A percentile compares a stretch with the other conserved stretches of the same genome.
phyloP scores from a whole-genome alignment of 2,329 filamentous ascomycete species.

The Exophiala bonariae region DNA sequence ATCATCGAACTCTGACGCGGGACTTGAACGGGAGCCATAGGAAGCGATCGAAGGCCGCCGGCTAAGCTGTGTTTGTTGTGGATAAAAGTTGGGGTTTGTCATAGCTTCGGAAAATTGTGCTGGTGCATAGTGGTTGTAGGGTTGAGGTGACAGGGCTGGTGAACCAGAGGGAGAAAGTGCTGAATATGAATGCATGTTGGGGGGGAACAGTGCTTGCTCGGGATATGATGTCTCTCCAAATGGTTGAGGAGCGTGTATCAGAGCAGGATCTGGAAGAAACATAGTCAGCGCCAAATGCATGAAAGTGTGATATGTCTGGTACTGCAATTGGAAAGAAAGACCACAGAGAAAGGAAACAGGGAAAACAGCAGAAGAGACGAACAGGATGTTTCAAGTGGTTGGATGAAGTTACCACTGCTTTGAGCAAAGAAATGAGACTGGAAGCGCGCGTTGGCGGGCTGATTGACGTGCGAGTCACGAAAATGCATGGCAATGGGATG shows the following conservation, averaged over 20 bases:
- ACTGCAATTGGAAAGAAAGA: constrained; percentile 3
- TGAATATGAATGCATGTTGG: constrained; percentile 26
- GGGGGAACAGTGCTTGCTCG: constrained; percentile 32
- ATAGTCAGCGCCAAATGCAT: constrained; percentile 18
- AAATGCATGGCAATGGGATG: constrained; percentile 1
- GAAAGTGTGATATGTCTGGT: neutral
- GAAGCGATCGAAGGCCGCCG: constrained; percentile 62
- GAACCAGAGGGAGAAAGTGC: constrained; percentile 37
- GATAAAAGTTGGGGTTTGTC: constrained; percentile 27
- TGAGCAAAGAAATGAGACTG: constrained; percentile 53
- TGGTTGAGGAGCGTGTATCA: constrained; percentile 19
- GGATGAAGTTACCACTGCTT: constrained; percentile 54
- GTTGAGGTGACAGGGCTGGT: constrained; percentile 32
- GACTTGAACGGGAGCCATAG: constrained; percentile 61
- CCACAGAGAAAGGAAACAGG: constrained; percentile 15
- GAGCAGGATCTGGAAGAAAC: constrained; percentile 21
- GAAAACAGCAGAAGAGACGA: constrained; percentile 41
- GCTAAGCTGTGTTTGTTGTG: constrained; percentile 28
- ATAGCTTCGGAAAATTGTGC: constrained; percentile 29
- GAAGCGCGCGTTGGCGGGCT: constrained; percentile 11
- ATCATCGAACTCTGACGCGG: constrained; percentile 59
- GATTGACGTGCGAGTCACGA: constrained; percentile 6
- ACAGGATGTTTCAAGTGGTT: constrained; percentile 55
- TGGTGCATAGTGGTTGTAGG: constrained; percentile 29
- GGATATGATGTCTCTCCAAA: constrained; percentile 15